A percentile compares a stretch with the other conserved stretches of the same genome.
Conservation (phyloP, 305 asterid genomes). For the Stenogyne calaminthoides region DNA sequence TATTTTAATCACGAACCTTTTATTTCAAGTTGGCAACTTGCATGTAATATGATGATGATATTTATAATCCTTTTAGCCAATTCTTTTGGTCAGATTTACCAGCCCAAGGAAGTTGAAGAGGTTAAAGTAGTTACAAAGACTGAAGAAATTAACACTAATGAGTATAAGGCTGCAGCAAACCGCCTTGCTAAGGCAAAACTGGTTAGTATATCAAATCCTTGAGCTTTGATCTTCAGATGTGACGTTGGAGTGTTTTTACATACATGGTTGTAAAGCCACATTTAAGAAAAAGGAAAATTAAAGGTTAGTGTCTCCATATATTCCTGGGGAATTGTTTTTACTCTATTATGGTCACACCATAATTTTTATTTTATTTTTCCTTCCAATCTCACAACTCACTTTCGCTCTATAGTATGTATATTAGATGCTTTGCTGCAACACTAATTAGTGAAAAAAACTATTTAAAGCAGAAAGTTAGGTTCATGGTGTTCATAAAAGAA, state of each 20-base stretch:
- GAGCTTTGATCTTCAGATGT: constrained; percentile 26
- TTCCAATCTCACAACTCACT: not conserved
- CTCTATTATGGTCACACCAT: not conserved
- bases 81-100: constrained; percentile 60
- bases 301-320: constrained; percentile 16
- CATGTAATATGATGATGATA: constrained; percentile 8
- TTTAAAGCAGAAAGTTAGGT: not conserved
- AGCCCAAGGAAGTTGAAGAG: constrained; percentile 82
- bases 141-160: constrained; percentile 66
- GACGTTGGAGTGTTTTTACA: not conserved
- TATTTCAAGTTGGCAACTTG: not conserved
- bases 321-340: not conserved
- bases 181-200: constrained; percentile 71
- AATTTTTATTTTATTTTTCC: not conserved
- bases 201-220: constrained; percentile 49
- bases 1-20: constrained; percentile 7
- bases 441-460: not conserved
- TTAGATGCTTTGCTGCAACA: constrained; percentile 6
- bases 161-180: constrained; percentile 74
- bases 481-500: not conserved
- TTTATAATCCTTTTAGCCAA: constrained; percentile 24
- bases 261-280: constrained; percentile 9
- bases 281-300: not conserved
- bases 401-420: not conserved
- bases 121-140: constrained; percentile 68